phyloP scores from a whole-genome alignment of 192 early-diverging fungal species.

The Funneliformis mosseae region DNA sequence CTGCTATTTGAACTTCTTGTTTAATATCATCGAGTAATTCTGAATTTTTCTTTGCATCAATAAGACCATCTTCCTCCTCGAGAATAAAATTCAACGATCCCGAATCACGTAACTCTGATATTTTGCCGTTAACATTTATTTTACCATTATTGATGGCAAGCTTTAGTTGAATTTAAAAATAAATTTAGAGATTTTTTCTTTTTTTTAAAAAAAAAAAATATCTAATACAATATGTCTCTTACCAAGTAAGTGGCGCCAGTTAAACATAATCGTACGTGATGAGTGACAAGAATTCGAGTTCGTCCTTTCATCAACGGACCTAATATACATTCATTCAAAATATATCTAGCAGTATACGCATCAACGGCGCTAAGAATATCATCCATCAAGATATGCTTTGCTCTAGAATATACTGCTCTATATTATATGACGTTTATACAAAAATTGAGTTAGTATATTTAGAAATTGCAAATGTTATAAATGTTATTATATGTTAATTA shows the following conservation, averaged over 20 bases:
- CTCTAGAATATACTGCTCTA: conserved; percentile 77
- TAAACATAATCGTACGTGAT: conserved; percentile 63
- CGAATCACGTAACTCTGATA: conserved; percentile 32
- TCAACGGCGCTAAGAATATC: conserved; percentile 95
- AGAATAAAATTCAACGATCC: conserved; percentile 37
- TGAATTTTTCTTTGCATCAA: not conserved
- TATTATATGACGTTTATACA: not conserved
- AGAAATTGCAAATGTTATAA: not conserved
- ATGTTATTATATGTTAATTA: not conserved
- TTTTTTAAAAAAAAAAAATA: not conserved
- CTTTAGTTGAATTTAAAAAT: not conserved
- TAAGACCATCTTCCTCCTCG: conserved; percentile 34
- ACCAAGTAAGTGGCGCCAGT: conserved; percentile 9
- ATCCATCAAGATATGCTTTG: conserved; percentile 73
- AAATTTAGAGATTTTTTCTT: too few relatives aligned
- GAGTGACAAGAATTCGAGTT: conserved; percentile 89
- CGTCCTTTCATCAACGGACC: conserved; percentile 73
- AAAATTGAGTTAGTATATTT: not conserved
- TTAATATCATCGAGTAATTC: not conserved
- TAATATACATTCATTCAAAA: conserved; percentile 75
- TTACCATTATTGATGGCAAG: conserved; percentile 7
- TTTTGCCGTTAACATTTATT: not conserved
- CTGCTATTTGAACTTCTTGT: not conserved
- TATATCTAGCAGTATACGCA: conserved; percentile 86
- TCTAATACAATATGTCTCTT: not conserved